A percentile compares a stretch with the other conserved stretches of the same genome.
Evolutionary conservation across 2,329 filamentous ascomycete genomes (phyloP).

Genomic region (Aureobasidium sp.): DNA sequence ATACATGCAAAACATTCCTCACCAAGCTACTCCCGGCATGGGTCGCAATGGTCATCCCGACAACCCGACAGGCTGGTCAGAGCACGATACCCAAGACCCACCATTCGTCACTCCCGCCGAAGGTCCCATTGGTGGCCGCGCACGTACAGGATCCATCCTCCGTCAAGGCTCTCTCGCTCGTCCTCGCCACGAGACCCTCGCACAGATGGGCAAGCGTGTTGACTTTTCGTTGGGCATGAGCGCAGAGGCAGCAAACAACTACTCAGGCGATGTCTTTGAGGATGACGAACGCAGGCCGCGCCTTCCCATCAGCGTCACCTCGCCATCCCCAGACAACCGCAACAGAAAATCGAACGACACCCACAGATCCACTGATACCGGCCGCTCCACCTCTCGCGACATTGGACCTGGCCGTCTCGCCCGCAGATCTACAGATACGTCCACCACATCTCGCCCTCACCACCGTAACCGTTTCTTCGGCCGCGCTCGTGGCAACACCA

Average conservation of each 20-base stretch:
- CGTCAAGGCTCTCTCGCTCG: not conserved
- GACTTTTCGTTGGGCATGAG: slow-evolving; percentile 64
- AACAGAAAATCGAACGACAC: slow-evolving; percentile 17
- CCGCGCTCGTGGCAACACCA: slow-evolving; percentile 24
- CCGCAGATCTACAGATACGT: slow-evolving; percentile 22
- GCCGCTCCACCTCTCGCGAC: slow-evolving; percentile 20
- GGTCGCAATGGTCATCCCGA: slow-evolving; percentile 38
- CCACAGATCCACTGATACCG: slow-evolving; percentile 18
- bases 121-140: slow-evolving; percentile 14
- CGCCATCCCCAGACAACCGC: slow-evolving; percentile 24
- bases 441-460: slow-evolving; percentile 31
- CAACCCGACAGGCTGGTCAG: slow-evolving; percentile 32
- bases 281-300: slow-evolving; percentile 35
- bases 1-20: slow-evolving; percentile 48
- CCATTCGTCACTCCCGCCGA: slow-evolving; percentile 32
- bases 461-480: slow-evolving; percentile 57
- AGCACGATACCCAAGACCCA: slow-evolving; percentile 27
- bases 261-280: slow-evolving; percentile 58
- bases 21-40: slow-evolving; percentile 33
- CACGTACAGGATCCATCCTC: slow-evolving; percentile 13
- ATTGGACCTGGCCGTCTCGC: slow-evolving; percentile 19
- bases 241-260: slow-evolving; percentile 48
- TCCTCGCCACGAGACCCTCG: slow-evolving; percentile 40
- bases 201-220: slow-evolving; percentile 52
- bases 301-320: slow-evolving; percentile 31